Conservation (phyloP, 192 early-diverging fungal genomes). For the Phycomyces nitens region DNA sequence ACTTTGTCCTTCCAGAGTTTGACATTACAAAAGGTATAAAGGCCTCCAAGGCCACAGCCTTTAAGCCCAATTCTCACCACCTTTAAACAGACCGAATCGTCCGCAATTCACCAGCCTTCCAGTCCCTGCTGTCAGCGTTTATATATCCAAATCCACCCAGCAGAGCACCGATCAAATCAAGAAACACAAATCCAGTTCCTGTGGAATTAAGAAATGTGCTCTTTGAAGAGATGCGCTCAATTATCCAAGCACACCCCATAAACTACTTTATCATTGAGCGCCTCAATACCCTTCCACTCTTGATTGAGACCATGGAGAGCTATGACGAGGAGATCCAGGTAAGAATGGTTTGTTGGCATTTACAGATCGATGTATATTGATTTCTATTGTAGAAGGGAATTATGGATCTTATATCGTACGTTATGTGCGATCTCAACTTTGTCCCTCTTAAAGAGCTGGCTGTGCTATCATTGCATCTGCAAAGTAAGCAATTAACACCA, state of each 20-base stretch:
- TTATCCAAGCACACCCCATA: slow-evolving; percentile 47
- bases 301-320: slow-evolving; percentile 52
- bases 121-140: slow-evolving; percentile 39
- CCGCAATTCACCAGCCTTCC: slow-evolving; percentile 47
- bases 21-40: slow-evolving; percentile 38
- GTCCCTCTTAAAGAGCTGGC: slow-evolving; percentile 59
- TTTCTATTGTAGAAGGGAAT: slow-evolving; percentile 38
- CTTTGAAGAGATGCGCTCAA: slow-evolving; percentile 30
- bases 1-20: slow-evolving; percentile 44
- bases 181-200: not conserved
- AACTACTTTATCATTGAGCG: slow-evolving; percentile 59
- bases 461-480: slow-evolving; percentile 51
- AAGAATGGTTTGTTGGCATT: not conserved
- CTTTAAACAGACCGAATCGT: slow-evolving; percentile 40
- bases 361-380: too few relatives aligned
- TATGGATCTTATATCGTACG: slow-evolving; percentile 50
- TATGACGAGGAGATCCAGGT: slow-evolving; percentile 45
- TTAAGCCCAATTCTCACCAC: not conserved
- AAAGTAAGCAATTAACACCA: slow-evolving; percentile 29
- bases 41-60: not conserved
- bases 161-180: slow-evolving; percentile 5
- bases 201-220: slow-evolving; percentile 29
- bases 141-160: slow-evolving; percentile 35
- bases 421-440: slow-evolving; percentile 57
- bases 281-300: slow-evolving; percentile 44